Percentiles rank a stretch among this genome's conserved stretches.
Conservation (phyloP, 129 eudicot genomes). For the Ambrosia artemisiifolia region DNA sequence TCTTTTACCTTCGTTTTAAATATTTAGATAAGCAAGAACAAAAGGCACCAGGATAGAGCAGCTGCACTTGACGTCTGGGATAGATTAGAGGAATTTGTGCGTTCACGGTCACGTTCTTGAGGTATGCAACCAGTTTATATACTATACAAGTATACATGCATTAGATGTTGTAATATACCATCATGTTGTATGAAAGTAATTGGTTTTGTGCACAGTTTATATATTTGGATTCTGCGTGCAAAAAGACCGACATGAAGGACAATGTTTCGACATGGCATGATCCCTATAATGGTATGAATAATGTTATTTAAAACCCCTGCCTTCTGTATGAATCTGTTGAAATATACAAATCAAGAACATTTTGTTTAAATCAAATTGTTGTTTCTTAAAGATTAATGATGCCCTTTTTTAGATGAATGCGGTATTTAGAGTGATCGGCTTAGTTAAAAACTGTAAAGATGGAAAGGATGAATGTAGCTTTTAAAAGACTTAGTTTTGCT, state of each 20-base stretch:
- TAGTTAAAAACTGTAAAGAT: neutral
- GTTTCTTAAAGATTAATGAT: neutral
- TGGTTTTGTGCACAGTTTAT: neutral
- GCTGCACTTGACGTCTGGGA: slow-evolving; percentile 99
- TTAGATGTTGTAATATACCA: neutral
- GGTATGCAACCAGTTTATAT: slow-evolving; percentile 15
- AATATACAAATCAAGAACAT: slow-evolving; percentile 1
- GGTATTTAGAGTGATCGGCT: neutral
- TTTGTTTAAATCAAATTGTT: neutral
- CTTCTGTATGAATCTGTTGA: slow-evolving; percentile 7
- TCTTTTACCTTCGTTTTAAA: slow-evolving; percentile 2
- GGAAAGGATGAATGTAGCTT: neutral
- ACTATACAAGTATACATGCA: neutral
- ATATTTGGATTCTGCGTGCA: neutral
- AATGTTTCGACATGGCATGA: neutral
- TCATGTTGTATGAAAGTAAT: neutral
- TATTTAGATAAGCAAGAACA: slow-evolving; percentile 90
- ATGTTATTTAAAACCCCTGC: neutral
- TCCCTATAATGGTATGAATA: slow-evolving; percentile 1
- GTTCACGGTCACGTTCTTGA: slow-evolving; percentile 86
- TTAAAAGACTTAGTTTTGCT: too few relatives aligned
- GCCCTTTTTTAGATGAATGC: neutral
- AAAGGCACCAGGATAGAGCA: slow-evolving; percentile 98
- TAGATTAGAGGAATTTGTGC: slow-evolving; percentile 84
- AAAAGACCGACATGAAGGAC: slow-evolving; percentile 8